Evolutionary conservation across 1,139 yeast genomes (phyloP), one percentile per base, ranked within the genome.

Genomic region (Pichia sp.): DNA sequence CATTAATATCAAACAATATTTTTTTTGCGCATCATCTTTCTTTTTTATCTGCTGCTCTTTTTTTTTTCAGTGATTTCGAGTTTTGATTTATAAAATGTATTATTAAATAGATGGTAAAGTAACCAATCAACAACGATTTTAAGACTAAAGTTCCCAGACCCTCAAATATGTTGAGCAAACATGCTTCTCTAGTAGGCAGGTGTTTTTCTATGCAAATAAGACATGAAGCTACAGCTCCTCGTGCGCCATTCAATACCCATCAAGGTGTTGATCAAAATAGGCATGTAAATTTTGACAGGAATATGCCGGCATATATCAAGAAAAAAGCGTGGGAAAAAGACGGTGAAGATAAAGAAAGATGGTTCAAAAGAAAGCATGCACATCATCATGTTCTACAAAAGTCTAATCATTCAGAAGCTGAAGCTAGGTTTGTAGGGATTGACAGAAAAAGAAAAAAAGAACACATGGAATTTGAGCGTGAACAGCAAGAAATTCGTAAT

Each of bases 271-370:
- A 43, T 41, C 28, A 21, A 19, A 25, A 54, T 31, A 34, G 48
- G 9, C 30, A 59, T n/a, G 62, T 63, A 3, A 53, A 56, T 3
- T 70, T 79, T 55, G 80, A 76, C 37, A 70, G 63, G 55, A 74
- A 74, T 56, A 70, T 80, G 61, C 82, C 82, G 2, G 50, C 58
- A 9, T 60, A 67, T 9, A 64, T 65, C 7, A 59, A 66, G 31
- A 46, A 56, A 13, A 79, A 82, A 58, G 85, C 87, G 2, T 82
- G 88, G 87, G 83, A 80, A 53, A 73, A 71, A 47, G 76, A 70
- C 44, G 75, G 77, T 9, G 74, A 74, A 60, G 74, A 73, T 54
- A 82, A 82, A 59, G 86, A 78, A 30, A 63, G 71, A 2, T 83
- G 74, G 71, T 83, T 82, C 66, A 72, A 71, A 44, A 72, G 71